Evolutionary conservation across 495 filamentous ascomycete genomes (phyloP), one percentile per base, ranked within the genome.

Genomic region (Penicillium taxi): DNA sequence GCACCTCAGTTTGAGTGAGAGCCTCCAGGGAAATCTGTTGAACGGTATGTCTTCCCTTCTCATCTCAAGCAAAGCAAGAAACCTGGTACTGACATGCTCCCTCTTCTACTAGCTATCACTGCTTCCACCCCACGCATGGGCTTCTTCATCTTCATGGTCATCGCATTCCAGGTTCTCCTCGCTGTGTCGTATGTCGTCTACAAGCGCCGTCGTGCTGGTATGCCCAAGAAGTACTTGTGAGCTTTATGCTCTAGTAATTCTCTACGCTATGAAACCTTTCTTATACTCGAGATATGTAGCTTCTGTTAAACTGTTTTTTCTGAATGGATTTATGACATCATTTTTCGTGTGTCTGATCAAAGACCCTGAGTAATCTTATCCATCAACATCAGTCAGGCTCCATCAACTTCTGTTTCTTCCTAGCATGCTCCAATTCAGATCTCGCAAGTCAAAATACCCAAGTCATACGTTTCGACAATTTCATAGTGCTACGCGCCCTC

Each of bases 161-260:
- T 98, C 30, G 76, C 73, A 20, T 78, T 85, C 48, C 89, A 96
- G 66, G 52, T 80, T 16, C 35, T 88, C 52, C 56, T 91, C 14
- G 75, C 74, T 2, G 76, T 52, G 6, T 73, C 66, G 12, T 98
- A 88, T 58, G 51, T 89, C 14, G 53, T 80, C 29, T 95, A 96
- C 63, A 94, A 95, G 71, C 70, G 79, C 42, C 76, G 80, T 46
- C 80, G 82, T 61, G 67, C 72, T 9, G 75, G 72, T 42, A 72
- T 74, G 52, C 86, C 88, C 21, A 96, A 96, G 78, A 98, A 98
- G 59, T 98, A 87, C 60, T 63, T 98, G 47, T 98, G 69, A 56
- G 43, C 20, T 21, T 21, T n/a, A 6, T 24, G 22, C 11, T 11
- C 6, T 24, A 11, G 6, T 24, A n/a, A n/a, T 24, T 24, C 6